These are phyloP conservation scores for Metschnikowia hibisci DNA, from an alignment of 805 yeast species.

Conservation along the genomic window DNA sequence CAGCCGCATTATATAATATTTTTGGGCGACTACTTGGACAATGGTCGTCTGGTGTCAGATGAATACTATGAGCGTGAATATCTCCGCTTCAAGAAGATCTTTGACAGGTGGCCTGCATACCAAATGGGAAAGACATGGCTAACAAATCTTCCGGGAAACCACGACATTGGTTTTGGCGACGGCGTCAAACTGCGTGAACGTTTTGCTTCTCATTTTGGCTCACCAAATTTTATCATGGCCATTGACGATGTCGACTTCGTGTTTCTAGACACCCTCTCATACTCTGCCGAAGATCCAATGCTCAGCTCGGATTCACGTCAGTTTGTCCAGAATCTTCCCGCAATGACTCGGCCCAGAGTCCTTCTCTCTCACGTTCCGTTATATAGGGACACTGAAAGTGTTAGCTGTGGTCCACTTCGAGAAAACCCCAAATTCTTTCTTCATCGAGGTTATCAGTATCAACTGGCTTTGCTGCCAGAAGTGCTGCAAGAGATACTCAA, in stretches of 20 bases:
- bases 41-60: slow-evolving; percentile 34
- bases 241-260: slow-evolving; percentile 32
- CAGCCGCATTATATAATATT: slow-evolving; percentile 37
- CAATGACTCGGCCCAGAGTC: slow-evolving; percentile 16
- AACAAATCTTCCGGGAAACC: slow-evolving; percentile 30
- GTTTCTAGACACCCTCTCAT: slow-evolving; percentile 21
- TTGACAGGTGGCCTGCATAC: slow-evolving; percentile 21
- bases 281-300: slow-evolving; percentile 13
- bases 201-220: slow-evolving; percentile 31
- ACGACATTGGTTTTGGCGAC: slow-evolving; percentile 27
- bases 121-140: slow-evolving; percentile 25
- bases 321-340: slow-evolving; percentile 14
- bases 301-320: slow-evolving; percentile 13
- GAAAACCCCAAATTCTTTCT: slow-evolving; percentile 18
- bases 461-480: slow-evolving; percentile 19
- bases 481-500: slow-evolving; percentile 17
- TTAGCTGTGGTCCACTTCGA: slow-evolving; percentile 22
- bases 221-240: slow-evolving; percentile 22
- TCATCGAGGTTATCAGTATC: slow-evolving; percentile 24
- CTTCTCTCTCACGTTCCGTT: slow-evolving; percentile 26
- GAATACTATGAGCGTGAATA: slow-evolving; percentile 28
- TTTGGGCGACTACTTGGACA: slow-evolving; percentile 42
- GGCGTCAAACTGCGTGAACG: slow-evolving; percentile 27
- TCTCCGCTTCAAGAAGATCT: slow-evolving; percentile 32
- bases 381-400: slow-evolving; percentile 17